A percentile compares a stretch with the other conserved stretches of the same genome.
Conservation (phyloP, 176 grass and related monocot genomes). For the Hsuehochloa calcarea region DNA sequence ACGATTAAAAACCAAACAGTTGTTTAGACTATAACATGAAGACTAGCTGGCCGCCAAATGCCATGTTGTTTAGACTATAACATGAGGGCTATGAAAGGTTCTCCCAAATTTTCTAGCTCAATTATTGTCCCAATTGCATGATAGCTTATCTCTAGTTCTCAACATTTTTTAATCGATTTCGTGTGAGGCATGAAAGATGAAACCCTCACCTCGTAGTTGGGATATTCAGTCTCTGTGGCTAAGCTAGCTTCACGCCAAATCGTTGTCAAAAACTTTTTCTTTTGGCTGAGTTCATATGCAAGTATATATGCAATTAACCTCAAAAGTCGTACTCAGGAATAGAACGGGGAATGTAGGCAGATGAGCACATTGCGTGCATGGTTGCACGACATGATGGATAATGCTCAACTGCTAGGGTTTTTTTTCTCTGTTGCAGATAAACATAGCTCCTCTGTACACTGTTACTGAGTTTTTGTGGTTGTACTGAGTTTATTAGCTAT, state of each 20-base stretch:
- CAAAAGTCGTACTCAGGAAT: not conserved
- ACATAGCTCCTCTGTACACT: not conserved
- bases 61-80: conserved; percentile 13
- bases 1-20: not conserved
- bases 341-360: not conserved
- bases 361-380: conserved; percentile 22
- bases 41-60: conserved; percentile 8
- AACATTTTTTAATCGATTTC: conserved; percentile 23
- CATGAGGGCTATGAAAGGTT: conserved; percentile 5
- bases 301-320: not conserved
- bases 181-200: conserved; percentile 21
- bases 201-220: conserved; percentile 13
- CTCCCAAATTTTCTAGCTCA: conserved; percentile 24
- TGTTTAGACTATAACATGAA: conserved; percentile 10
- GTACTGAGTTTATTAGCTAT: not conserved
- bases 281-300: conserved; percentile 3
- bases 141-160: conserved; percentile 33
- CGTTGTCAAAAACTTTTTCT: conserved; percentile 10
- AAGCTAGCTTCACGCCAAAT: conserved; percentile 3
- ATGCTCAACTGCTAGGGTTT: not conserved
- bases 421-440: not conserved
- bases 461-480: not conserved
- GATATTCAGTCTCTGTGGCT: conserved; percentile 19
- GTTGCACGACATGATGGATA: conserved; percentile 10
- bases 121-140: conserved; percentile 49